Percentiles rank a stretch among this genome's conserved stretches.
These are phyloP conservation scores for Lagenaria siceraria DNA, from an alignment of 306 rosid species.

Conservation along the genomic window DNA sequence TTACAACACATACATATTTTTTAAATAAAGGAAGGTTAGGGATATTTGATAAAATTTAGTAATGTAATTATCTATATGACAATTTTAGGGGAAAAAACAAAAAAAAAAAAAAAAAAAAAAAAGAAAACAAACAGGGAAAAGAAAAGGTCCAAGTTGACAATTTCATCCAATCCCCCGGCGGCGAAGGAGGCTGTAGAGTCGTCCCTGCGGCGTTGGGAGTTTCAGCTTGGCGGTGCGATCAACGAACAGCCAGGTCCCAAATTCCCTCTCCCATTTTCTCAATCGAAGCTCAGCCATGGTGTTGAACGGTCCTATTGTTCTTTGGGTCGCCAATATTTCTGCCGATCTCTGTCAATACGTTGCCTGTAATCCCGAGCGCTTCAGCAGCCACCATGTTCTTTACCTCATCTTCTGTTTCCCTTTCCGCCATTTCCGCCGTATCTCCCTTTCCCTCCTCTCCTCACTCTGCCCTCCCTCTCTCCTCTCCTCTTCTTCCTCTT, in stretches of 20 bases:
- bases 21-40: no score
- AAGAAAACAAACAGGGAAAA: not conserved
- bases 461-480: slow-evolving; percentile 20
- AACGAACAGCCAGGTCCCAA: not conserved
- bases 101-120: not conserved
- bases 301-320: slow-evolving; percentile 41
- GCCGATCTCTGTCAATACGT: slow-evolving; percentile 56
- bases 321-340: slow-evolving; percentile 48
- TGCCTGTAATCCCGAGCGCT: slow-evolving; percentile 68
- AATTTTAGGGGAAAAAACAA: not conserved
- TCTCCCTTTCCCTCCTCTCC: slow-evolving; percentile 25
- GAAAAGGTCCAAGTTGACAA: not conserved
- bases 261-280: not conserved
- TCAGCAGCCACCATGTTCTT: slow-evolving; percentile 39
- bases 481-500: slow-evolving; percentile 4
- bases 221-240: not conserved
- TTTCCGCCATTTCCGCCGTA: slow-evolving; percentile 25
- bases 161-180: not conserved
- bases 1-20: no score
- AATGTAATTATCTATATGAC: not conserved
- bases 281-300: slow-evolving; percentile 37
- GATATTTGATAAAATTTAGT: no score
- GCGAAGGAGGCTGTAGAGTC: not conserved
- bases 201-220: not conserved
- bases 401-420: slow-evolving; percentile 61